Evolutionary conservation across 495 filamentous ascomycete species (phyloP), one percentile per base, ranked within the genome.

Genomic region (Talaromyces nanjingensis): DNA sequence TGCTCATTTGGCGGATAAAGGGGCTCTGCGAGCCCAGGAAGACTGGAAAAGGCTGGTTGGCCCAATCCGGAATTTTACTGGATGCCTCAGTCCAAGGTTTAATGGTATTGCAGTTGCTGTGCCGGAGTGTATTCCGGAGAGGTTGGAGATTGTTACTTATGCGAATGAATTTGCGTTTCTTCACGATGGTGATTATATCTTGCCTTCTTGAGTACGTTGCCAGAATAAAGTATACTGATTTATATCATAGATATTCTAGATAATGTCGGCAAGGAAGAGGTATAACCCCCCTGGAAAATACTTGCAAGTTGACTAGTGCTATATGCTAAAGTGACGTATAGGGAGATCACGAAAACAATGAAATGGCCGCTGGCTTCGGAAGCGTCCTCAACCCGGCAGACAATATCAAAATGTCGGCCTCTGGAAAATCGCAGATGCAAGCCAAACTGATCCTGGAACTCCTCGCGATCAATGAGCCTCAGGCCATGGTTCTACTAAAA

Each of bases 141-240:
- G 77, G 31, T 67, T 81, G 2, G 76, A 79, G 65, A 65, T 77
- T 9, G 64, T 78, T 33, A 70, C 71, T 6, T 81, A 81, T 63
- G 71, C 73, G 8, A 76, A 74, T 58, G 79, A 81, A 58, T 76
- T 76, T 63, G 76, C 70, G 8, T 79, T 76, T 59, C 64, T 80
- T 4, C 68, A 80, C 64, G 77, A 81, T 64, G 78, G 74, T 78
- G 69, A 57, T n/a, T 29, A 31, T 16, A 25, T 14, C 16, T 42
- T 14, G 12, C 37, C 9, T 42, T 42, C n/a, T n/a, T n/a, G n/a
- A n/a, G n/a, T 42, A 12, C 14, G 8, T 8, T n/a, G n/a, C n/a
- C 45, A 49, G 45, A 49, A 20, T n/a, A 22, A 4, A 49, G 45
- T 49, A 18, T 29, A 20, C 54, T 57, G 25, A 57, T 6, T n/a